These are phyloP conservation scores for Cicer yamashitae DNA, from an alignment of 306 rosid genomes.

Conservation along the genomic window DNA sequence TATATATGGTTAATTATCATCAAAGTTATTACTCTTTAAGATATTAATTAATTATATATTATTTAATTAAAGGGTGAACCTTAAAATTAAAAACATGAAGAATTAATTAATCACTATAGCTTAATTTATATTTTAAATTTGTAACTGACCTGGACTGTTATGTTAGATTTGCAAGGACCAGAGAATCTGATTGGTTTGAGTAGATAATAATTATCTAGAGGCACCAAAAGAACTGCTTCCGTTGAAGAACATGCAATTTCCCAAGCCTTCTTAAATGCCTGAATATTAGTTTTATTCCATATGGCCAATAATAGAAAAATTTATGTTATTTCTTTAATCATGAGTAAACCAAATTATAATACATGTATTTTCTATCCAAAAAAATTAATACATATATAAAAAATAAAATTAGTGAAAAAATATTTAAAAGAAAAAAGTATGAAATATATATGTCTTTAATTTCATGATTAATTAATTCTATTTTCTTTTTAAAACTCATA, in stretches of 20 bases:
- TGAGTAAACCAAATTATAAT: not conserved
- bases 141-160: slow-evolving; percentile 59
- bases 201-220: slow-evolving; percentile 53
- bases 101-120: not conserved
- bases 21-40: not conserved
- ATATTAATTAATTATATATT: not conserved
- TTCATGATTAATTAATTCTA: not conserved
- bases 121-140: not conserved
- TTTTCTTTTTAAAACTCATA: not conserved
- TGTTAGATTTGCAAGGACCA: slow-evolving; percentile 77
- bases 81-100: not conserved
- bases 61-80: not conserved
- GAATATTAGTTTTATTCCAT: not conserved
- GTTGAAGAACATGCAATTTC: slow-evolving; percentile 56
- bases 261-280: slow-evolving; percentile 86
- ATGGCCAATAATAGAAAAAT: not conserved
- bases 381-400: not conserved
- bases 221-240: slow-evolving; percentile 49
- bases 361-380: no score
- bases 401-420: not conserved
- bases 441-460: not conserved
- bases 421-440: not conserved
- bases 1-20: no score
- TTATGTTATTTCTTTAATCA: slow-evolving; percentile 13
- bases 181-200: slow-evolving; percentile 67